Conservation (phyloP, 192 early-diverging fungal species). For the Coemansia sp. region DNA sequence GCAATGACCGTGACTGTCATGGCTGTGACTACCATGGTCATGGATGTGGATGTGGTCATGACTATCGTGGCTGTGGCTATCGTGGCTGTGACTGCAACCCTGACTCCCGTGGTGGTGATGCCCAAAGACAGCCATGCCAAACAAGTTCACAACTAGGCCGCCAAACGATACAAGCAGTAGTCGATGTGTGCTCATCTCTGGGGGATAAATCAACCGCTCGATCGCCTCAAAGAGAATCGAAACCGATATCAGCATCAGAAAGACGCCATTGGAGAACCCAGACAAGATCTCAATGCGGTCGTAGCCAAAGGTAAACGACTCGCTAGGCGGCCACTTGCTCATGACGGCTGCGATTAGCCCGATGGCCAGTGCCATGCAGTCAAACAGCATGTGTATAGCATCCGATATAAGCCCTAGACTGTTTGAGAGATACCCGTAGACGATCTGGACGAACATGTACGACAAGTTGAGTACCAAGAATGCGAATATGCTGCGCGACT, state of each 20-base stretch:
- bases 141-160: slow-evolving; percentile 89
- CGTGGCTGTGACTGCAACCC: slow-evolving; percentile 64
- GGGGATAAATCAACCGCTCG: slow-evolving; percentile 82
- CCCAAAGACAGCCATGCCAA: slow-evolving; percentile 93
- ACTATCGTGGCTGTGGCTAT: slow-evolving; percentile 20
- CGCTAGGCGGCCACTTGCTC: slow-evolving; percentile 87
- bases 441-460: slow-evolving; percentile 89
- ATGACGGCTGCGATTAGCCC: slow-evolving; percentile 87
- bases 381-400: slow-evolving; percentile 98
- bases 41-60: slow-evolving; percentile 29
- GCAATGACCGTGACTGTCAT: slow-evolving; percentile 43
- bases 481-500: slow-evolving; percentile 91
- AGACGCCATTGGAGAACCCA: slow-evolving; percentile 92
- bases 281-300: slow-evolving; percentile 89
- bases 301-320: slow-evolving; percentile 72
- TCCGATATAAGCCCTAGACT: slow-evolving; percentile 91
- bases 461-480: slow-evolving; percentile 91
- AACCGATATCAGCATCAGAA: slow-evolving; percentile 83
- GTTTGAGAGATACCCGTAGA: slow-evolving; percentile 80
- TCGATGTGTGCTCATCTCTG: slow-evolving; percentile 82
- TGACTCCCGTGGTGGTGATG: slow-evolving; percentile 71
- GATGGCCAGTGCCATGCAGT: slow-evolving; percentile 87
- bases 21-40: slow-evolving; percentile 21
- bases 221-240: slow-evolving; percentile 92
- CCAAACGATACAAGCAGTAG: slow-evolving; percentile 86